Evolutionary conservation across 768 basidiomycete genomes (phyloP).

Genomic region (Rubroboletus pulcherrimus): DNA sequence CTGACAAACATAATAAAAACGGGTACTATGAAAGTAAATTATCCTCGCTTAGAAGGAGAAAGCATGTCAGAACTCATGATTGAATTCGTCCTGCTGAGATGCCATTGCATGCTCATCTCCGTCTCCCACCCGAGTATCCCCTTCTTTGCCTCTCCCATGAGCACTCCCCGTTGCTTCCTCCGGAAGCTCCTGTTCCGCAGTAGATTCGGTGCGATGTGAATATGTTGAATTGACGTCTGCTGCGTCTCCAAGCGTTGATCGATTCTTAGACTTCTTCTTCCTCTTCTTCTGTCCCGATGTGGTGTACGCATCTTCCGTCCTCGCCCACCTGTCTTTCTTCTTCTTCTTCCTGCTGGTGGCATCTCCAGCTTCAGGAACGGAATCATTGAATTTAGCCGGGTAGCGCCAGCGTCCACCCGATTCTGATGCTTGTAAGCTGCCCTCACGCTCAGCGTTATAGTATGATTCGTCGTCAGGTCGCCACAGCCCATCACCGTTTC

Average conservation of each 20-base stretch:
- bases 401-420: constrained; percentile 69
- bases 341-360: constrained; percentile 53
- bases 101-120: constrained; percentile 14
- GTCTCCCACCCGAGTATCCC: constrained; percentile 6
- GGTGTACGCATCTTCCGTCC: constrained; percentile 80
- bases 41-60: neutral
- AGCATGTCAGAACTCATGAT: constrained; percentile 55
- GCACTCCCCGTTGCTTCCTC: constrained; percentile 72
- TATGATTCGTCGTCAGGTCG: constrained; percentile 70
- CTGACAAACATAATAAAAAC: neutral
- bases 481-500: constrained; percentile 59
- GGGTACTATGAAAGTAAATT: constrained; percentile 9
- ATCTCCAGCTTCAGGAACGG: constrained; percentile 39
- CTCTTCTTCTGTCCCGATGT: constrained; percentile 47
- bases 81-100: constrained; percentile 52
- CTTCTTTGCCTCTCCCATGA: constrained; percentile 40
- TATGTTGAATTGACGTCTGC: constrained; percentile 29
- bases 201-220: constrained; percentile 34
- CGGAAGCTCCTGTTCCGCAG: constrained; percentile 47
- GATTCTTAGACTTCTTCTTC: constrained; percentile 60
- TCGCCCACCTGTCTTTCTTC: constrained; percentile 84
- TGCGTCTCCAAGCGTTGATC: constrained; percentile 38
- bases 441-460: constrained; percentile 46
- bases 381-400: constrained; percentile 78
- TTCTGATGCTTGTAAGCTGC: constrained; percentile 35